Evolutionary conservation across 495 filamentous ascomycete species (phyloP).

Genomic region (Cercophora scortea): DNA sequence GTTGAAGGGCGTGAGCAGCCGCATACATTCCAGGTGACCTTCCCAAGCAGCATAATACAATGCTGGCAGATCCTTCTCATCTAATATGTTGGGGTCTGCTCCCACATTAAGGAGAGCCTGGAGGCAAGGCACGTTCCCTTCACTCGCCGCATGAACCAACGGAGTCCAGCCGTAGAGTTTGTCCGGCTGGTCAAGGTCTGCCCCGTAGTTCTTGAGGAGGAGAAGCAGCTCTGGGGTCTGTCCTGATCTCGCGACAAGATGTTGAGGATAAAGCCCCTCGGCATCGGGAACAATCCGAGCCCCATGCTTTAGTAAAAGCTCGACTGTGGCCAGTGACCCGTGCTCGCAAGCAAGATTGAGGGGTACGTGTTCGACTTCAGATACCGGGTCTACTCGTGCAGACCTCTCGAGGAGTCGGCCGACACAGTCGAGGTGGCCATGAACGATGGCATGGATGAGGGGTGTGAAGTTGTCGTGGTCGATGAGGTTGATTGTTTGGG

Average conservation of each 20-base stretch:
- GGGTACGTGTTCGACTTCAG: conserved; percentile 85
- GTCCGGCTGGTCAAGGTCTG: conserved; percentile 86
- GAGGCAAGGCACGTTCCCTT: conserved; percentile 86
- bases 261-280: conserved; percentile 94
- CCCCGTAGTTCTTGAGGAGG: conserved; percentile 75
- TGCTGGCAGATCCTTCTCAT: conserved; percentile 87
- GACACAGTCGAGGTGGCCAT: conserved; percentile 70
- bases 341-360: conserved; percentile 92
- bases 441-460: conserved; percentile 88
- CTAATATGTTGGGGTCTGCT: conserved; percentile 65
- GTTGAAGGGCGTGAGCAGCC: conserved; percentile 60
- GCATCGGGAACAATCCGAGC: conserved; percentile 82
- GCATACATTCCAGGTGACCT: conserved; percentile 91
- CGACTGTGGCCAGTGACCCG: conserved; percentile 72
- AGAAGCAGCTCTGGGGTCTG: conserved; percentile 69
- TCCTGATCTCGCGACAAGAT: conserved; percentile 88
- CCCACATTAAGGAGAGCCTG: conserved; percentile 67
- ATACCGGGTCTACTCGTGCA: conserved; percentile 72
- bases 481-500: conserved; percentile 66
- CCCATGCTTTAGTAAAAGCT: conserved; percentile 69
- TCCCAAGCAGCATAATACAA: conserved; percentile 99
- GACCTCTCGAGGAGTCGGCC: conserved; percentile 61
- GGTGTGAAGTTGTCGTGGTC: conserved; percentile 98
- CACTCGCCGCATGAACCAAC: conserved; percentile 90
- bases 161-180: conserved; percentile 97